These are phyloP conservation scores for Kluyveromyces aestuarii DNA, from an alignment of 805 yeast species.

Conservation along the genomic window DNA sequence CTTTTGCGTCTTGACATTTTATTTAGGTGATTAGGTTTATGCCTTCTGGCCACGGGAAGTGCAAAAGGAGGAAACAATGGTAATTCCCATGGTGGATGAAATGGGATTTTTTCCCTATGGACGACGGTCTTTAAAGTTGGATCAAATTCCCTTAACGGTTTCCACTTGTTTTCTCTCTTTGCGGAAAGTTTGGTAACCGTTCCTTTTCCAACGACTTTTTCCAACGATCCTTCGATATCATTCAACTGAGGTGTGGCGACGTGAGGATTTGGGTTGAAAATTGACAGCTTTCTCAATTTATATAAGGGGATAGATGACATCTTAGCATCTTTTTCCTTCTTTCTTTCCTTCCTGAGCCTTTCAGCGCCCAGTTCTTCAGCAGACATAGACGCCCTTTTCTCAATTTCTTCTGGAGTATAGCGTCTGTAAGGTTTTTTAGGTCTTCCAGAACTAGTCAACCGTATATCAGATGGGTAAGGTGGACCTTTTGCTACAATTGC, in stretches of 20 bases:
- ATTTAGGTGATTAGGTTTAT: conserved; percentile 5
- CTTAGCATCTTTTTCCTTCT: conserved; percentile 15
- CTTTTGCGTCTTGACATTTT: conserved; percentile 3
- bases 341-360: conserved; percentile 12
- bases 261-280: conserved; percentile 15
- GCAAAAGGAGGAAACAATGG: conserved; percentile 26
- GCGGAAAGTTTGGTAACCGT: conserved; percentile 3
- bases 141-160: conserved; percentile 7
- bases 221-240: conserved; percentile 18
- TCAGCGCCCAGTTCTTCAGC: conserved; percentile 7
- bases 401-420: conserved; percentile 26
- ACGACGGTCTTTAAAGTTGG: conserved; percentile 19
- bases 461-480: conserved; percentile 25
- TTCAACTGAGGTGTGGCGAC: conserved; percentile 7
- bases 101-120: conserved; percentile 20
- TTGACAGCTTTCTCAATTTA: conserved; percentile 18
- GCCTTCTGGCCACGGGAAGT: conserved; percentile 24
- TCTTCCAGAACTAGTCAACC: conserved; percentile 24
- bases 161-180: conserved; percentile 4
- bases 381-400: conserved; percentile 15
- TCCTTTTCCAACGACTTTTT: conserved; percentile 5
- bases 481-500: conserved; percentile 26
- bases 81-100: conserved; percentile 29
- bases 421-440: conserved; percentile 29
- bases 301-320: conserved; percentile 16